Percentiles rank a stretch among this genome's conserved stretches.
Evolutionary conservation across 192 early-diverging fungal genomes (phyloP).

Genomic region (Coemansia sp.): DNA sequence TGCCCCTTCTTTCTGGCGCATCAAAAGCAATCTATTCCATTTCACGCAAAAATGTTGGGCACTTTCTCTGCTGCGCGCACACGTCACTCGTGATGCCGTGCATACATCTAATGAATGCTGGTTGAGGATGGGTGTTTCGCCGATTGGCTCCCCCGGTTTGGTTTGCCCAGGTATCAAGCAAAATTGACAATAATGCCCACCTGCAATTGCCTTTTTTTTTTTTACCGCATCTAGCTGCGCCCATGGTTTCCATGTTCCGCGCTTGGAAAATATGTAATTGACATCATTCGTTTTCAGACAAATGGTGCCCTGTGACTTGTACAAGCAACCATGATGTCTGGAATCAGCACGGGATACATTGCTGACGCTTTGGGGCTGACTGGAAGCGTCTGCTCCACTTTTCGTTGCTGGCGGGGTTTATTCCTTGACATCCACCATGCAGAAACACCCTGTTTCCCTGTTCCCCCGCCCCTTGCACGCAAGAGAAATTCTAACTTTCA

Average conservation of each 20-base stretch:
- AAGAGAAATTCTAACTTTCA: not conserved
- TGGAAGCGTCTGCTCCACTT: too few relatives aligned
- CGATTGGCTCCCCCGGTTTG: not conserved
- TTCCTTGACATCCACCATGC: not conserved
- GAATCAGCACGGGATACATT: not conserved
- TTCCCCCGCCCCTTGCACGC: not conserved
- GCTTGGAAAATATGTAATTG: not conserved
- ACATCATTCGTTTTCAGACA: not conserved
- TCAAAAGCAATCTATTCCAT: not conserved
- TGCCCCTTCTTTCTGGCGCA: not conserved
- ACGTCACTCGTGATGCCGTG: not conserved
- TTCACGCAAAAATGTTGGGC: not conserved
- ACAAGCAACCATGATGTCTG: not conserved
- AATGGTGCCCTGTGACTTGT: not conserved
- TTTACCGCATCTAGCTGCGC: not conserved
- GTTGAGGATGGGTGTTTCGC: not conserved
- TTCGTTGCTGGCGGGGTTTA: too few relatives aligned
- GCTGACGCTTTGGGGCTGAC: not conserved
- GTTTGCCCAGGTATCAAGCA: not conserved
- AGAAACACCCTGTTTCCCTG: not conserved
- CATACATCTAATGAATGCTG: not conserved
- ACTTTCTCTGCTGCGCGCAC: not conserved
- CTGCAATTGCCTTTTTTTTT: not conserved
- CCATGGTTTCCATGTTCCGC: not conserved
- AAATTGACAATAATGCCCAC: not conserved